Conservation (phyloP, 2,329 filamentous ascomycete genomes). For the Plectosphaerella sp. region DNA sequence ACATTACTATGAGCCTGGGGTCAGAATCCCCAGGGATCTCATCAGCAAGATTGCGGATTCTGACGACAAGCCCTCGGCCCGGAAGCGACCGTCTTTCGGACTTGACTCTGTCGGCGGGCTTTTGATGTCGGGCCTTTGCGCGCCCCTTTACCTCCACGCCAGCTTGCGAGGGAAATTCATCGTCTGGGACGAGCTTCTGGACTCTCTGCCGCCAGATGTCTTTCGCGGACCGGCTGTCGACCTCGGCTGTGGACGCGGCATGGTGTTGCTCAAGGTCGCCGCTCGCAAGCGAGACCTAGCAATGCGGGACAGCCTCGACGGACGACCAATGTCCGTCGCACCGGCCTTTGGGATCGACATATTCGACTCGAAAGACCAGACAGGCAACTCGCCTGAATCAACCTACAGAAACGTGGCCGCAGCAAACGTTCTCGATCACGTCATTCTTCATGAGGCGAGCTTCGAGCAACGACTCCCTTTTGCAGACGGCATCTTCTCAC, state of each 20-base stretch:
- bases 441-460: background rate
- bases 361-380: slow-evolving; percentile 11
- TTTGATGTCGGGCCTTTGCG: background rate
- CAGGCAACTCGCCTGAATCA: slow-evolving; percentile 9
- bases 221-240: slow-evolving; percentile 8
- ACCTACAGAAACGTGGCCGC: slow-evolving; percentile 11
- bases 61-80: no score
- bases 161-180: slow-evolving; percentile 11
- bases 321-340: background rate
- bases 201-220: background rate
- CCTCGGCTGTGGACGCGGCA: slow-evolving; percentile 13
- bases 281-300: slow-evolving; percentile 6
- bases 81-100: no score
- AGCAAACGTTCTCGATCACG: slow-evolving; percentile 2
- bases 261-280: slow-evolving; percentile 12
- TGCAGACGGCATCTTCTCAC: slow-evolving; percentile 6
- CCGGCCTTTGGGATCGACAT: slow-evolving; percentile 13
- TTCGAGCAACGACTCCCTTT: slow-evolving; percentile 9
- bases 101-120: no score
- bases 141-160: slow-evolving; percentile 12
- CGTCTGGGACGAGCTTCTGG: slow-evolving; percentile 10
- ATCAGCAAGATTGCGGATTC: no score
- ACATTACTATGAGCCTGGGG: no score
- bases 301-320: no score
- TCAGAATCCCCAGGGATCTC: no score